Conservation (phyloP, 768 basidiomycete genomes). For the Thelephora ganbajun region DNA sequence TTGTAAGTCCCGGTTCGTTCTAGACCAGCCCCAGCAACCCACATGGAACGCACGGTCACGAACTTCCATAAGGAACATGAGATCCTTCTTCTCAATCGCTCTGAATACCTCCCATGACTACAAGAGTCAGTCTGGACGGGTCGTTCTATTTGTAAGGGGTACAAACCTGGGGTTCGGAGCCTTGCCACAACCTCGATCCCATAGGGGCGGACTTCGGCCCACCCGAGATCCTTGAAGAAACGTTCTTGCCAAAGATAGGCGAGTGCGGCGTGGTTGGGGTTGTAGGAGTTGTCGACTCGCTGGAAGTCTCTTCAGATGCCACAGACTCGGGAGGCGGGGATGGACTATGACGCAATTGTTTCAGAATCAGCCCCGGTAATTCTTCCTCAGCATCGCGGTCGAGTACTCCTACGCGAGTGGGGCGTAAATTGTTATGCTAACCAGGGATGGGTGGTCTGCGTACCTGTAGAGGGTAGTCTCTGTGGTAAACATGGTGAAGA, state of each 20-base stretch:
- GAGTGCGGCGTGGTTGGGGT: too few relatives aligned
- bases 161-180: slow-evolving; percentile 10
- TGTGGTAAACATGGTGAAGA: not conserved
- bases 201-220: not conserved
- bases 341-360: not conserved
- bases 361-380: not conserved
- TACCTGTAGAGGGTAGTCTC: not conserved
- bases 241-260: slow-evolving; percentile 3
- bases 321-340: slow-evolving; percentile 10
- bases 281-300: not conserved
- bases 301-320: slow-evolving; percentile 7
- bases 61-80: slow-evolving; percentile 73
- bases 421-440: not conserved
- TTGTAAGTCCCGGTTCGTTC: not conserved
- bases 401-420: not conserved
- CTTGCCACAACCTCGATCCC: slow-evolving; percentile 4
- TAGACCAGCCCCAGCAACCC: slow-evolving; percentile 14
- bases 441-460: not conserved
- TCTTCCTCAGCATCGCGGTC: not conserved
- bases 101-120: slow-evolving; percentile 59
- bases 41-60: slow-evolving; percentile 73
- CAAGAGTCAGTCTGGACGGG: not conserved
- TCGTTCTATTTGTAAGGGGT: slow-evolving; percentile 4
- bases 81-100: slow-evolving; percentile 76
- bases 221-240: slow-evolving; percentile 4